Base-by-base conservation (phyloP, 176 grass and related monocot genomes). In the Carex scoparia region DNA sequence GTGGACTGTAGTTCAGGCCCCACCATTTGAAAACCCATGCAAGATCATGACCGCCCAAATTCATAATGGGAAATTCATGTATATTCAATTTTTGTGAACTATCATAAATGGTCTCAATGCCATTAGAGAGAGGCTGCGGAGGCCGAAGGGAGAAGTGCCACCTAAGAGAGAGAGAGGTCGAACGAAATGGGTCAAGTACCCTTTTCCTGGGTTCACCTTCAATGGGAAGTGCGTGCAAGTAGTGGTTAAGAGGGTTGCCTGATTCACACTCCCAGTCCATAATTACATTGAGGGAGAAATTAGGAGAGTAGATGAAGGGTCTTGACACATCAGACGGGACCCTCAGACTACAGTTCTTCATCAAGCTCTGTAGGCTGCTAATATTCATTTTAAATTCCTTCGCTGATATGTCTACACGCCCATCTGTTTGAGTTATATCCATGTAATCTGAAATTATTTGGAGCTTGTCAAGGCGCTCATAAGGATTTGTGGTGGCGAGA, bases 1-100 rank as follows among this genome's bases (percentile, higher is more conserved):
- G 96, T 18, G 96, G 96, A 27, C 84, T 95, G 49, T 99, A 99
- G 84, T 99, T 99, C 91, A 99, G 87, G 57, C 88, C 88, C 96
- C 96, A 95, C 96, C 96, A 99, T 87, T 99, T 99, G 84, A 99
- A 99, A 85, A 99, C 87, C 96, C 96, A 99, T 70, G 93, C 93
- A 68, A 99, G 88, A 86, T 99, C 96, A 89, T 99, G 96, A 23
- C 93, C 96, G 85, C 96, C 96, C 68, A 99, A 87, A 84, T 94
- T 95, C 96, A 99, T 99, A 54, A 90, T 90, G 42, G 96, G 96
- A 54, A 84, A 92, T 63, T 92, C 87, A 84, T 59, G 85, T 84
- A 89, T 85, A 78, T 89, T 65, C 53, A 91, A 68, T 91, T 86
- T 91, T 37, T 68, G 84, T 61, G 79, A 84, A 89, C 68, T 90